phyloP scores from a whole-genome alignment of 805 yeast species.

The Metschnikowia bowlesiae region DNA sequence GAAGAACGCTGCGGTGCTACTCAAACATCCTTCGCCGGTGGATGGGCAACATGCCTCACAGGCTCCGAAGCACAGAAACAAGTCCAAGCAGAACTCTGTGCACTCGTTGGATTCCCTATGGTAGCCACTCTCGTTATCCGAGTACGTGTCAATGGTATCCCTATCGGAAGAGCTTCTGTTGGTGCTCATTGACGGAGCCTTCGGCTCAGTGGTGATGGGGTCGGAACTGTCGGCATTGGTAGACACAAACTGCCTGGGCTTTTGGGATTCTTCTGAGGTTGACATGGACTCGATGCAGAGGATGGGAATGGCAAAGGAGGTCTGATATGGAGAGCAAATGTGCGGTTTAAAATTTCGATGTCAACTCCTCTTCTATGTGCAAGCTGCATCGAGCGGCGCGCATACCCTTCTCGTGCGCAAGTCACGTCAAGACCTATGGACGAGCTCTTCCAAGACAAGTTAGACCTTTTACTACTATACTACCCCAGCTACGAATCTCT shows the following conservation, averaged over 20 bases:
- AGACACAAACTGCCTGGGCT: slow-evolving; percentile 8
- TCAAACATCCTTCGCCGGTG: slow-evolving; percentile 37
- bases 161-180: slow-evolving; percentile 5
- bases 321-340: background rate
- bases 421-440: slow-evolving; percentile 7
- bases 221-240: slow-evolving; percentile 4
- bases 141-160: slow-evolving; percentile 8
- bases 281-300: slow-evolving; percentile 4
- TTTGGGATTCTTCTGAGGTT: background rate
- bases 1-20: slow-evolving; percentile 31
- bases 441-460: slow-evolving; percentile 22
- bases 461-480: slow-evolving; percentile 28
- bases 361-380: background rate
- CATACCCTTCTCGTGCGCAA: slow-evolving; percentile 2
- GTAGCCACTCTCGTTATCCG: slow-evolving; percentile 29
- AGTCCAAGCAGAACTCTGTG: slow-evolving; percentile 38
- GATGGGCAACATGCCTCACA: slow-evolving; percentile 40
- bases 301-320: background rate
- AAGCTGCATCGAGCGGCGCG: slow-evolving; percentile 3
- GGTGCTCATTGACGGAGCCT: slow-evolving; percentile 13
- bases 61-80: slow-evolving; percentile 36
- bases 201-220: slow-evolving; percentile 14
- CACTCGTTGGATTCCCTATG: slow-evolving; percentile 37
- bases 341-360: slow-evolving; percentile 1
- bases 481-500: slow-evolving; percentile 44